These are phyloP conservation scores for Dipteronia sinensis DNA, from an alignment of 345 rosid genomes.

Conservation along the genomic window DNA sequence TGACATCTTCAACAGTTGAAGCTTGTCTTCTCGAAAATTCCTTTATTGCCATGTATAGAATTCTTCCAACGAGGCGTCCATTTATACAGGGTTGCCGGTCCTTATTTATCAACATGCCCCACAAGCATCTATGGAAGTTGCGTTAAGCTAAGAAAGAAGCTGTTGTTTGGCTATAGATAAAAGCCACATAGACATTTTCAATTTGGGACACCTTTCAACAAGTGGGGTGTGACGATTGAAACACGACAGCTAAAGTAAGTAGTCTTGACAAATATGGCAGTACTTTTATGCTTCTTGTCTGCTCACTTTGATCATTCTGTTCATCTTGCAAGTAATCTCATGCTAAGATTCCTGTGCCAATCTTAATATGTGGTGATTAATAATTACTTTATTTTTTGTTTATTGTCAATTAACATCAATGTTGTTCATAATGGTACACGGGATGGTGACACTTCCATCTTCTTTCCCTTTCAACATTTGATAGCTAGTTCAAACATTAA, in stretches of 20 bases:
- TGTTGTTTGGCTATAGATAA: conserved; percentile 32
- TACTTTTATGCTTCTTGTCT: conserved; percentile 7
- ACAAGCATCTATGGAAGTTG: conserved; percentile 20
- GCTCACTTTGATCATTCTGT: background rate
- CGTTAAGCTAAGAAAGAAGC: conserved; percentile 25
- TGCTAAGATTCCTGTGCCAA: background rate
- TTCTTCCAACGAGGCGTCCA: conserved; percentile 13
- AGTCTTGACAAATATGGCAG: background rate
- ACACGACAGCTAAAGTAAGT: background rate
- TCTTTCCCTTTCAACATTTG: background rate
- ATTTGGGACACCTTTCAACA: conserved; percentile 4
- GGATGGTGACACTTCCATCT: conserved; percentile 7
- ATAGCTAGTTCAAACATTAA: background rate
- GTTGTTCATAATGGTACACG: background rate
- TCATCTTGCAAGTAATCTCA: conserved; percentile 9
- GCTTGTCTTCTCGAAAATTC: conserved; percentile 9
- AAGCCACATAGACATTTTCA: conserved; percentile 18
- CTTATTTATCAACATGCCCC: conserved; percentile 19
- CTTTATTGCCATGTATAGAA: conserved; percentile 9
- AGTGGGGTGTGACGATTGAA: conserved; percentile 11
- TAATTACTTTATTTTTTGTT: too few relatives aligned
- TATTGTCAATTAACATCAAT: too few relatives aligned
- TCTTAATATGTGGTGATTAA: background rate
- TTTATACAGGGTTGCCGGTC: conserved; percentile 18
- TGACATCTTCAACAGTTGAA: conserved; percentile 19